A percentile compares a stretch with the other conserved stretches of the same genome.
Evolutionary conservation across 2,329 filamentous ascomycete species (phyloP).

Genomic region (Paraconiothyrium brasiliense): DNA sequence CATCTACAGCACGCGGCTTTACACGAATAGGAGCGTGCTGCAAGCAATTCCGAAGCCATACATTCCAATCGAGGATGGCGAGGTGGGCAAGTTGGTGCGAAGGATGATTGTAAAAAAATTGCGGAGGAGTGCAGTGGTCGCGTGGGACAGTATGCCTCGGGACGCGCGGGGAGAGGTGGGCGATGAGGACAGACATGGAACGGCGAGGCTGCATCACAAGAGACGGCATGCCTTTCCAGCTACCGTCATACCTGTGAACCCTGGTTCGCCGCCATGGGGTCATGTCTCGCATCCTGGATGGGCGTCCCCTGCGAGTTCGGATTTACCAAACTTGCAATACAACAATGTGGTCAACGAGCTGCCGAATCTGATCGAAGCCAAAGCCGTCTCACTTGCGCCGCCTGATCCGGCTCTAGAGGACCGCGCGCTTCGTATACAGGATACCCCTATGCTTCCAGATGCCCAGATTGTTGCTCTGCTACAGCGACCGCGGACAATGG

Average conservation of each 20-base stretch:
- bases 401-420: conserved; percentile 57
- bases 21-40: conserved; percentile 82
- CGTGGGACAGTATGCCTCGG: conserved; percentile 78
- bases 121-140: conserved; percentile 79
- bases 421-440: conserved; percentile 32
- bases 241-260: conserved; percentile 52
- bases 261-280: conserved; percentile 73
- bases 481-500: conserved; percentile 75
- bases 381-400: conserved; percentile 86
- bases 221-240: conserved; percentile 38
- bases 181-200: conserved; percentile 30
- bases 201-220: conserved; percentile 42
- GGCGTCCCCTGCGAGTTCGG: conserved; percentile 79
- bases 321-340: conserved; percentile 85
- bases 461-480: conserved; percentile 75
- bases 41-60: conserved; percentile 85
- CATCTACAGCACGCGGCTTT: conserved; percentile 84
- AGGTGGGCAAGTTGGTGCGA: conserved; percentile 78
- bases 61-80: conserved; percentile 85
- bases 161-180: conserved; percentile 59
- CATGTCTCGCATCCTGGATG: conserved; percentile 87
- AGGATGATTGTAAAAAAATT: conserved; percentile 78
- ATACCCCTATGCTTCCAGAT: conserved; percentile 61
- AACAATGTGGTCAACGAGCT: conserved; percentile 82
- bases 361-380: conserved; percentile 89